phyloP scores from a whole-genome alignment of 441 rosid genomes.

The Raphanus hybrid region DNA sequence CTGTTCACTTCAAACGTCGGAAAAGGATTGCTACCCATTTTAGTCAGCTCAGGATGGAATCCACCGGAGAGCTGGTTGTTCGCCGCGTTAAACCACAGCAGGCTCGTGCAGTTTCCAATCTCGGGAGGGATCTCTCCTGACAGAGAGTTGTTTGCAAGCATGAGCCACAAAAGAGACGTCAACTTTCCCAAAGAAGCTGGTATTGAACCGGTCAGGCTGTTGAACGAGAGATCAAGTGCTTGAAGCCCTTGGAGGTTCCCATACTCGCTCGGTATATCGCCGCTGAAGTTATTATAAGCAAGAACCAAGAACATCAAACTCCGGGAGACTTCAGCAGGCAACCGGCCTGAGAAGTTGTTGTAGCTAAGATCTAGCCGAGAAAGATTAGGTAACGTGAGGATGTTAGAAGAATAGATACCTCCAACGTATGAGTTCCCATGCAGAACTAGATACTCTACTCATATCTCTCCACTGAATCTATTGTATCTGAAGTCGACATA shows the following conservation, averaged over 20 bases:
- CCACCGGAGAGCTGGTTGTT: background rate
- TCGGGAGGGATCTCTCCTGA: background rate
- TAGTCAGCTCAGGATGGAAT: background rate
- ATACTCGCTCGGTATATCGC: background rate
- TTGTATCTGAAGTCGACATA: background rate
- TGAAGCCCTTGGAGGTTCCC: background rate
- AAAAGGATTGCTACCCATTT: background rate
- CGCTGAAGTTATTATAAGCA: background rate
- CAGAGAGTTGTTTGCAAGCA: background rate
- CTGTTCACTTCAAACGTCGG: background rate
- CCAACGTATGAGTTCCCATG: background rate
- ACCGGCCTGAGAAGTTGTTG: background rate
- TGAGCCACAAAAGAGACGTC: conserved; percentile 1
- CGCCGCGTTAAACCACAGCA: background rate
- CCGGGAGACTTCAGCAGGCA: background rate
- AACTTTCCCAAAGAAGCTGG: background rate
- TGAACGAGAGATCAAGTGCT: background rate
- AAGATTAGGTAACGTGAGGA: background rate
- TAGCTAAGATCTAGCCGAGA: background rate
- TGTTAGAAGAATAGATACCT: background rate
- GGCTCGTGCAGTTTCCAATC: background rate
- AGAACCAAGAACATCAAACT: background rate
- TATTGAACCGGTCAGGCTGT: background rate
- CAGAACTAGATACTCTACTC: background rate
- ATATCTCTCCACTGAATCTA: background rate